Conservation (phyloP, 805 yeast genomes). For the Metschnikowia similis region DNA sequence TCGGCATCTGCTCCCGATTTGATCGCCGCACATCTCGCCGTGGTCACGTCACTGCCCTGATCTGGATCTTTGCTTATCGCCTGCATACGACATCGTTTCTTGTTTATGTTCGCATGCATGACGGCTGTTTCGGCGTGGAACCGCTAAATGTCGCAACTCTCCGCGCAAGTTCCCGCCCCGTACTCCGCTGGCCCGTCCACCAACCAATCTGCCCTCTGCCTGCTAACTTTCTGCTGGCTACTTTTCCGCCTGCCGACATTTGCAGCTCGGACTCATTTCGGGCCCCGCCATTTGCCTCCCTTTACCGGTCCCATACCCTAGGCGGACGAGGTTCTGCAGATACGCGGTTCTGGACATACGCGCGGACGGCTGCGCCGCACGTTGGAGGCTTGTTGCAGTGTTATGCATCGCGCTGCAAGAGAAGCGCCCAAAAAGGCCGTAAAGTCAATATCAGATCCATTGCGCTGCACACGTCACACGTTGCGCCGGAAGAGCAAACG, state of each 20-base stretch:
- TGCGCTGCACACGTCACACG: background rate
- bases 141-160: background rate
- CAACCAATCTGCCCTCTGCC: too few relatives aligned
- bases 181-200: too few relatives aligned
- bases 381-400: background rate
- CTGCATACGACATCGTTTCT: background rate
- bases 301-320: too few relatives aligned
- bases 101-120: background rate
- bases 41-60: background rate
- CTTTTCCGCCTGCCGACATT: too few relatives aligned
- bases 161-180: too few relatives aligned
- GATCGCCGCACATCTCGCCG: too few relatives aligned
- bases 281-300: too few relatives aligned
- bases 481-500: background rate
- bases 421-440: background rate
- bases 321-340: too few relatives aligned
- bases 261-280: too few relatives aligned
- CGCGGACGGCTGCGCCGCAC: background rate
- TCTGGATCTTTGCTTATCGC: background rate
- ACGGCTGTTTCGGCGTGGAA: background rate
- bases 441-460: background rate
- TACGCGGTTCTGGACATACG: too few relatives aligned
- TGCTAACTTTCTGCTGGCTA: too few relatives aligned
- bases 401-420: slow-evolving; percentile 1
- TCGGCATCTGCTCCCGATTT: too few relatives aligned